Conservation (phyloP, 805 yeast species). For the Cyberlindnera maritima region DNA sequence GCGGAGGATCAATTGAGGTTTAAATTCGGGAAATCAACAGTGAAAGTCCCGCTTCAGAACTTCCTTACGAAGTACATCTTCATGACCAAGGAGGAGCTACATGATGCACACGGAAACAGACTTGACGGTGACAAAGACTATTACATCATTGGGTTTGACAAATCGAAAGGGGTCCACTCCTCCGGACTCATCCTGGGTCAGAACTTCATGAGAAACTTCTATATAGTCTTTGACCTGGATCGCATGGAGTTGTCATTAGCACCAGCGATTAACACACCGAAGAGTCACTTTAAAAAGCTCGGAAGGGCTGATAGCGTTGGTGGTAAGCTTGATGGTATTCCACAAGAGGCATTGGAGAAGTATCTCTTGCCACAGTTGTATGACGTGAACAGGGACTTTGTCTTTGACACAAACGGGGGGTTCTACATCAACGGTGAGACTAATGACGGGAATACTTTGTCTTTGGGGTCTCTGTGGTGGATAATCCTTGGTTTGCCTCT, state of each 20-base stretch:
- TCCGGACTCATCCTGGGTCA: conserved; percentile 20
- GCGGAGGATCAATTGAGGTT: neutral
- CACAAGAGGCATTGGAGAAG: conserved; percentile 5
- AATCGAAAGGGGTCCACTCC: conserved; percentile 4
- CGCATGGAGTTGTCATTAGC: conserved; percentile 24
- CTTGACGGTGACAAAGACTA: conserved; percentile 6
- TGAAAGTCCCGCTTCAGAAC: conserved; percentile 5
- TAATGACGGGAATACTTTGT: neutral
- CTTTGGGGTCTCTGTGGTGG: neutral
- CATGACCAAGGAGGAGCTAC: neutral
- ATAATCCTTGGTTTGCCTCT: neutral
- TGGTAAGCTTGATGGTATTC: conserved; percentile 8
- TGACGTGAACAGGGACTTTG: conserved; percentile 18
- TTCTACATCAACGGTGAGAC: neutral
- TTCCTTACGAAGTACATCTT: conserved; percentile 3
- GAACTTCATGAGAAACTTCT: conserved; percentile 19
- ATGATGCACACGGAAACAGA: neutral
- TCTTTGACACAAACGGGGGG: conserved; percentile 16
- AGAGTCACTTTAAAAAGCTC: conserved; percentile 6
- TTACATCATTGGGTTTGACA: conserved; percentile 16
- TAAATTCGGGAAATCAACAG: conserved; percentile 9
- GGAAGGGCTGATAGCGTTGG: conserved; percentile 2
- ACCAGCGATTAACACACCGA: conserved; percentile 17
- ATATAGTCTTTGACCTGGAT: conserved; percentile 27
- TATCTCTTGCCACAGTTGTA: conserved; percentile 6